Percentiles rank a stretch among this genome's conserved stretches.
Conservation (phyloP, 345 rosid species). For the Eucalyptus grandis region DNA sequence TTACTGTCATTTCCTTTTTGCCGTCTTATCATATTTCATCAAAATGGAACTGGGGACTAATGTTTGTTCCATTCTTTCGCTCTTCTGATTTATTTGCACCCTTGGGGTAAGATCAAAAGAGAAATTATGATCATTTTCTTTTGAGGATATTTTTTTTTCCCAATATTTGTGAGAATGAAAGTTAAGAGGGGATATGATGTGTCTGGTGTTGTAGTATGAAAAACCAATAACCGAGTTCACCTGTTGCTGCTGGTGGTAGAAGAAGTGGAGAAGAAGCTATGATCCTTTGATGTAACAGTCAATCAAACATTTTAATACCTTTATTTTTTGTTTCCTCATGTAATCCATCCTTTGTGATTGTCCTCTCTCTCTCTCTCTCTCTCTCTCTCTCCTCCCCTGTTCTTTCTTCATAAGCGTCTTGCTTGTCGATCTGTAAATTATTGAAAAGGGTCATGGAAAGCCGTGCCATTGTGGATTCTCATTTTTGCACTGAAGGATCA, state of each 20-base stretch:
- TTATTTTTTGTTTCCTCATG: neutral
- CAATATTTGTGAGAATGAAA: neutral
- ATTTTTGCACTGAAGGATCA: neutral
- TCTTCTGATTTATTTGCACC: constrained; percentile 6
- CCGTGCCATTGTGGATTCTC: neutral
- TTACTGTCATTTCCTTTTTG: constrained; percentile 7
- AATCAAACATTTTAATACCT: neutral
- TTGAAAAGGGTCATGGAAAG: neutral
- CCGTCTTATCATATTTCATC: neutral
- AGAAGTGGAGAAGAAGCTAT: neutral
- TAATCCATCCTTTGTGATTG: neutral
- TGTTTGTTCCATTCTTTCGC: neutral
- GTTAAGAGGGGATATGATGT: neutral
- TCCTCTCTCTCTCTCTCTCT: neutral
- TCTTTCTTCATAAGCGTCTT: neutral
- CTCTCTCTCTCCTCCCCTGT: neutral
- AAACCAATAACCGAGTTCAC: neutral
- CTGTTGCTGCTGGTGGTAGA: neutral
- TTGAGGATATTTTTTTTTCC: neutral
- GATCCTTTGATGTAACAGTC: constrained; percentile 16
- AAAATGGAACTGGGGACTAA: neutral
- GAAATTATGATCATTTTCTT: neutral
- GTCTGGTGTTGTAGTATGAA: neutral
- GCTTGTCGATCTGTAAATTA: neutral
- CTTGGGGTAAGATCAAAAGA: neutral